Conservation (phyloP, 805 yeast species). For the Cyberlindnera maclurae region DNA sequence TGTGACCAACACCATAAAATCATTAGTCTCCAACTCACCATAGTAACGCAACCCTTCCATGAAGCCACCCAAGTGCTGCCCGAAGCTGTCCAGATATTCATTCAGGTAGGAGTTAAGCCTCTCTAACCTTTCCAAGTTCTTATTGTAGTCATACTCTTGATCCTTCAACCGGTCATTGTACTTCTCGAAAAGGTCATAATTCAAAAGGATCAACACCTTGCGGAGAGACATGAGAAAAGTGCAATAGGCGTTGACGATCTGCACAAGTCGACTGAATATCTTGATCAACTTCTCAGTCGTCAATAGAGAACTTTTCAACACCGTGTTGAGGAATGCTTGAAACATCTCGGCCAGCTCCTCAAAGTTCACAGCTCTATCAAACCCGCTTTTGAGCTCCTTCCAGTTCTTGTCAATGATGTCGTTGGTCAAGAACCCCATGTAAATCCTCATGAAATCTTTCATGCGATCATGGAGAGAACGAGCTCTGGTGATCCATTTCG, state of each 20-base stretch:
- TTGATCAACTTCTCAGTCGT: conserved; percentile 50
- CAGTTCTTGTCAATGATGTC: conserved; percentile 57
- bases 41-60: conserved; percentile 37
- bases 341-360: conserved; percentile 39
- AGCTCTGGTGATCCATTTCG: conserved; percentile 47
- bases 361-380: conserved; percentile 29
- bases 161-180: conserved; percentile 32
- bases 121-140: conserved; percentile 34
- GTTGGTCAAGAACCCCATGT: conserved; percentile 46
- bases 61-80: conserved; percentile 37
- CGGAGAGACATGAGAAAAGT: conserved; percentile 45
- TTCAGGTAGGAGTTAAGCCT: conserved; percentile 34
- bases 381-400: conserved; percentile 29
- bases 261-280: conserved; percentile 37
- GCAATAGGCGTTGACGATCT: conserved; percentile 40
- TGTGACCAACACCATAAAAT: conserved; percentile 35
- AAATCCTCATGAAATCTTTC: conserved; percentile 46
- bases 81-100: conserved; percentile 38
- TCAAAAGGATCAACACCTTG: conserved; percentile 44
- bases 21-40: conserved; percentile 45
- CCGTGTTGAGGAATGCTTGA: conserved; percentile 52
- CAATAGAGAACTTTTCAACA: conserved; percentile 58
- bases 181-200: conserved; percentile 34
- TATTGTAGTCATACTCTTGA: conserved; percentile 31
- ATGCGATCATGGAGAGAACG: conserved; percentile 45